Conservation (phyloP, 2,329 filamentous ascomycete genomes). For the Dendrostoma leiphaemia region DNA sequence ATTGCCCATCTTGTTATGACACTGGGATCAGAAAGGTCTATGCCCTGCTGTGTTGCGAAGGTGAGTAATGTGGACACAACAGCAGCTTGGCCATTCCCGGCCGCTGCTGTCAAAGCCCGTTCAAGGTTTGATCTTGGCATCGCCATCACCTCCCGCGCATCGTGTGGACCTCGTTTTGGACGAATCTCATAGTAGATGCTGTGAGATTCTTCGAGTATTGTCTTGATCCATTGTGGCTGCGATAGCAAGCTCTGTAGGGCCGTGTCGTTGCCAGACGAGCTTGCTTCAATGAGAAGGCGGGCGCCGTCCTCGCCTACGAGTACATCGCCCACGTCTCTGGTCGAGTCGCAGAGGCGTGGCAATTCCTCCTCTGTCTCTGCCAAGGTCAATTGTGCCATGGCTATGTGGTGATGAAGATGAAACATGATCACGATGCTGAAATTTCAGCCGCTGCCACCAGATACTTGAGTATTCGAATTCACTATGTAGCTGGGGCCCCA, state of each 20-base stretch:
- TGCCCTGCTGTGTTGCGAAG: constrained; percentile 9
- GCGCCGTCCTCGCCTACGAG: constrained; percentile 9
- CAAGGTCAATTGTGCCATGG: background rate
- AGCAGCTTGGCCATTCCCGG: constrained; percentile 5
- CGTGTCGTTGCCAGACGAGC: constrained; percentile 9
- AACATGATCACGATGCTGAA: no score
- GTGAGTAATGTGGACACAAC: constrained; percentile 2
- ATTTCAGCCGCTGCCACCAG: no score
- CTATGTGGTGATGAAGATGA: background rate
- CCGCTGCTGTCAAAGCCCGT: constrained; percentile 4
- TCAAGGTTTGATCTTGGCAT: constrained; percentile 5
- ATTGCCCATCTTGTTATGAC: background rate
- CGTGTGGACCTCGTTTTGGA: constrained; percentile 6
- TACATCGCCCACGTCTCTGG: constrained; percentile 2
- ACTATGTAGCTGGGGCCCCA: no score
- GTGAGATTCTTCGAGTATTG: background rate
- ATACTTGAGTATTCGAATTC: no score
- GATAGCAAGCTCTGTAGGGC: constrained; percentile 9
- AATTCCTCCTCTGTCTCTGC: background rate
- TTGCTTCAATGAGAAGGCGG: constrained; percentile 9
- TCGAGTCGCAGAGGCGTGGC: background rate
- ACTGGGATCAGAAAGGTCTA: background rate
- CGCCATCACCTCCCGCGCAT: background rate
- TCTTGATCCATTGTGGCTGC: constrained; percentile 9
- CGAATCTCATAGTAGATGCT: background rate